Evolutionary conservation across 2,329 filamentous ascomycete genomes (phyloP).

Genomic region (Leptographium galeiforme): DNA sequence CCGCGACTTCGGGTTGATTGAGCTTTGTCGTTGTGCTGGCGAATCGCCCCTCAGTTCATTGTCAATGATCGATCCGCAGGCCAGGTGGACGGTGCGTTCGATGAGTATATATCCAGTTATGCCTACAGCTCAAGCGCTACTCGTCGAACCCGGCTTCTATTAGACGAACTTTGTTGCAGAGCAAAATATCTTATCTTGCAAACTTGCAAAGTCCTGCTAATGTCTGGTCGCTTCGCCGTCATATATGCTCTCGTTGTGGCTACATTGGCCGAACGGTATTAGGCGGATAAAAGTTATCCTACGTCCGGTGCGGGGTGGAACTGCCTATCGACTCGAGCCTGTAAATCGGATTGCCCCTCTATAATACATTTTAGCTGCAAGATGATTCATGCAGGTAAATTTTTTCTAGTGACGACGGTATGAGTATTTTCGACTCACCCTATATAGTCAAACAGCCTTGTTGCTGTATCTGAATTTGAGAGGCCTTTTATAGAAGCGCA

Average conservation of each 20-base stretch:
- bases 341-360: slow-evolving; percentile 3
- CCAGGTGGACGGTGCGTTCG: too few species aligned
- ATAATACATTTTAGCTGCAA: neutral
- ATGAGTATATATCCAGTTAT: neutral
- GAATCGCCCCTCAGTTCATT: neutral
- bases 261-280: neutral
- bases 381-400: neutral
- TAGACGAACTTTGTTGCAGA: too few species aligned
- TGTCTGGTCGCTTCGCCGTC: too few species aligned
- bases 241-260: neutral
- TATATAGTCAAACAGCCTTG: neutral
- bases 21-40: neutral
- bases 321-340: neutral
- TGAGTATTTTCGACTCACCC: slow-evolving; percentile 1
- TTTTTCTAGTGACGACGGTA: neutral
- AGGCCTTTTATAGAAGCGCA: neutral
- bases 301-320: neutral
- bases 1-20: neutral
- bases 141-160: neutral
- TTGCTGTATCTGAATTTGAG: neutral
- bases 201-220: too few species aligned
- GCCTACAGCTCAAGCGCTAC: neutral
- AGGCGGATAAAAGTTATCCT: neutral
- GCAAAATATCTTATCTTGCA: neutral
- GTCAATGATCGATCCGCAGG: neutral